Percentiles rank a stretch among this genome's conserved stretches.
Evolutionary conservation across 2,329 filamentous ascomycete genomes (phyloP).

Genomic region (Monosporascus ibericus): DNA sequence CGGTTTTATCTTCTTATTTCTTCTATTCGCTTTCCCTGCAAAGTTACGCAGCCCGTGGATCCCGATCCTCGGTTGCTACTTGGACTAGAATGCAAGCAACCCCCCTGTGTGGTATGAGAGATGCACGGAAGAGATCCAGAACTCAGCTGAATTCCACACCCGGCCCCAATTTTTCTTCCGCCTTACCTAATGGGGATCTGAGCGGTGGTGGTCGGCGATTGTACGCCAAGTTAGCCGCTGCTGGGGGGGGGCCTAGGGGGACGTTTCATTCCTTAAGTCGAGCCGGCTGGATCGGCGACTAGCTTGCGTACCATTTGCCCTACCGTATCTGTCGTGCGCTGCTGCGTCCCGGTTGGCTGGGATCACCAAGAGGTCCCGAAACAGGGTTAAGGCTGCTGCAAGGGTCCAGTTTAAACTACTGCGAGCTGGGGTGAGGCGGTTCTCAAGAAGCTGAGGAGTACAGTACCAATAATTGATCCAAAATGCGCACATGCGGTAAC

Average conservation of each 20-base stretch:
- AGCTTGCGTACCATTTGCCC: neutral
- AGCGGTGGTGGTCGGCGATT: neutral
- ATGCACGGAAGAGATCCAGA: neutral
- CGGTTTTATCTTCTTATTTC: no score
- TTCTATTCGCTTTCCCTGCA: no score
- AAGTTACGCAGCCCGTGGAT: neutral
- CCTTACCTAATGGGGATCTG: no score
- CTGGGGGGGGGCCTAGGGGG: no score
- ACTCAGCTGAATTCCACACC: neutral
- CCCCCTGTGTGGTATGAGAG: neutral
- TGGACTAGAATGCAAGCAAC: neutral
- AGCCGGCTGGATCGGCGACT: neutral
- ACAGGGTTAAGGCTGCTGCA: neutral
- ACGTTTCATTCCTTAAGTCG: no score
- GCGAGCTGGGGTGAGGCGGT: no score
- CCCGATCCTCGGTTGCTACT: neutral
- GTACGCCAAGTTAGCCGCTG: no score
- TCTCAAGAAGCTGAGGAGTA: no score
- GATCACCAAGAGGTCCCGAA: neutral
- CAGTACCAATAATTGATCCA: no score
- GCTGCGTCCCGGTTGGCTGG: neutral
- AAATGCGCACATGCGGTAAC: neutral
- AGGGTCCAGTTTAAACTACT: no score
- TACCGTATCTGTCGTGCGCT: neutral
- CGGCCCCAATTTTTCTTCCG: no score